phyloP scores from a whole-genome alignment of 805 yeast species.

The Starmerella scarabaei region DNA sequence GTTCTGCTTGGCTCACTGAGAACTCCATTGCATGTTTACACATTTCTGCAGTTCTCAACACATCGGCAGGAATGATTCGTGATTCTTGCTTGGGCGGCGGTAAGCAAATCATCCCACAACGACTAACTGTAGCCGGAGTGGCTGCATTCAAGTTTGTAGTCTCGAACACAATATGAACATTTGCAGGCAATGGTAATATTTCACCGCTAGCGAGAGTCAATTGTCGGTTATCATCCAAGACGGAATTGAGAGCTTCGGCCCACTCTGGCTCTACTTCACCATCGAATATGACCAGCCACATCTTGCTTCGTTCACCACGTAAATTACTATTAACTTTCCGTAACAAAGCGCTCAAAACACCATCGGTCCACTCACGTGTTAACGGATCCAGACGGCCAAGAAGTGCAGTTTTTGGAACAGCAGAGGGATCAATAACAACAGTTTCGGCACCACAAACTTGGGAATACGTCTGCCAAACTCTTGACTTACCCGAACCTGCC shows the following conservation, averaged over 20 bases:
- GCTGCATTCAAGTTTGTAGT: conserved; percentile 52
- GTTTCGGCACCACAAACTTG: conserved; percentile 32
- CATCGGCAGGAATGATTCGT: background rate
- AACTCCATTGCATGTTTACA: conserved; percentile 43
- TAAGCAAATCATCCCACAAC: conserved; percentile 78
- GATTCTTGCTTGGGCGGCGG: background rate
- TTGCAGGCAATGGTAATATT: conserved; percentile 51
- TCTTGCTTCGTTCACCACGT: conserved; percentile 43
- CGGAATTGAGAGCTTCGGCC: conserved; percentile 84
- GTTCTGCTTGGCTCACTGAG: conserved; percentile 28
- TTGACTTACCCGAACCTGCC: conserved; percentile 63
- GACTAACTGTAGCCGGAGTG: conserved; percentile 82
- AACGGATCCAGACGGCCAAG: conserved; percentile 61
- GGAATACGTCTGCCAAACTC: conserved; percentile 39
- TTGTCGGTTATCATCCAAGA: conserved; percentile 72
- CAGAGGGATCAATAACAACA: conserved; percentile 60
- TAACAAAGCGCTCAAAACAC: conserved; percentile 56
- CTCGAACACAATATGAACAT: conserved; percentile 62
- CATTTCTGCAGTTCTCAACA: conserved; percentile 24
- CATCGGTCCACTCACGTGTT: conserved; percentile 89
- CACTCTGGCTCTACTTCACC: conserved; percentile 91
- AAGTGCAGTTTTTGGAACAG: conserved; percentile 47
- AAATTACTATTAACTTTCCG: conserved; percentile 43
- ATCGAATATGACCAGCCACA: conserved; percentile 73
- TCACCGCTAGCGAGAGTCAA: conserved; percentile 86